Percentiles rank a stretch among this genome's conserved stretches.
phyloP scores from a whole-genome alignment of 768 basidiomycete species.

The Rhizopogon roseolus region DNA sequence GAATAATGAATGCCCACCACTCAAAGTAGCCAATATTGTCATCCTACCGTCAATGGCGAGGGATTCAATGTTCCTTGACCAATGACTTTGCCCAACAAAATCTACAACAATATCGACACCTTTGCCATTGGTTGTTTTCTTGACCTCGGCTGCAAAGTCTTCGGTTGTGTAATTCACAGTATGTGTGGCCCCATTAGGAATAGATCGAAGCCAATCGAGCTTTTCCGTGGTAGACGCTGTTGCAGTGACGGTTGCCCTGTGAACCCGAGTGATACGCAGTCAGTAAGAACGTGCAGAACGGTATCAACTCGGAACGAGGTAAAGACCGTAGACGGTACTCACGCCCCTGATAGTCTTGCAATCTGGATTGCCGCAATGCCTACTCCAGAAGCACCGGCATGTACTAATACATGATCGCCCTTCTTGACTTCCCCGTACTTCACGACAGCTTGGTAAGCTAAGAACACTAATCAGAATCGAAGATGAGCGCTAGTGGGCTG shows the following conservation, averaged over 20 bases:
- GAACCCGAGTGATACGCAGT: slow-evolving; percentile 5
- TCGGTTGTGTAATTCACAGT: slow-evolving; percentile 81
- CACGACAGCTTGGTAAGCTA: slow-evolving; percentile 62
- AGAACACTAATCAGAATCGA: slow-evolving; percentile 2
- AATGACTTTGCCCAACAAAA: slow-evolving; percentile 75
- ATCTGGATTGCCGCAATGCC: slow-evolving; percentile 87
- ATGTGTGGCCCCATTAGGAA: slow-evolving; percentile 69
- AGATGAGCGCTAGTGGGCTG: background rate
- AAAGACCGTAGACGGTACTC: slow-evolving; percentile 25
- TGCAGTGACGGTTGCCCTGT: slow-evolving; percentile 66
- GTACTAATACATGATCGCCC: slow-evolving; percentile 77
- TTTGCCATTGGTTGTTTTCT: slow-evolving; percentile 57
- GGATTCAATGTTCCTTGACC: slow-evolving; percentile 65
- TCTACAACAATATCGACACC: slow-evolving; percentile 86
- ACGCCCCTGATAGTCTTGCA: slow-evolving; percentile 72
- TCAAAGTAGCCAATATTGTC: slow-evolving; percentile 60
- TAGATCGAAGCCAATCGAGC: slow-evolving; percentile 64
- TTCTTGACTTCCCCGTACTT: slow-evolving; percentile 63
- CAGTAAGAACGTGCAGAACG: background rate
- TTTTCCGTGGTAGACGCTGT: slow-evolving; percentile 87
- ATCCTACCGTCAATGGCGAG: slow-evolving; percentile 72
- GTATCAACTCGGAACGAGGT: slow-evolving; percentile 2
- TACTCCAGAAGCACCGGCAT: slow-evolving; percentile 90
- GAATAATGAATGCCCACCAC: slow-evolving; percentile 41
- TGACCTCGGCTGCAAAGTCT: slow-evolving; percentile 73